Evolutionary conservation across 805 yeast genomes (phyloP), one percentile per base, ranked within the genome.

Genomic region (Metschnikowia hibisci): DNA sequence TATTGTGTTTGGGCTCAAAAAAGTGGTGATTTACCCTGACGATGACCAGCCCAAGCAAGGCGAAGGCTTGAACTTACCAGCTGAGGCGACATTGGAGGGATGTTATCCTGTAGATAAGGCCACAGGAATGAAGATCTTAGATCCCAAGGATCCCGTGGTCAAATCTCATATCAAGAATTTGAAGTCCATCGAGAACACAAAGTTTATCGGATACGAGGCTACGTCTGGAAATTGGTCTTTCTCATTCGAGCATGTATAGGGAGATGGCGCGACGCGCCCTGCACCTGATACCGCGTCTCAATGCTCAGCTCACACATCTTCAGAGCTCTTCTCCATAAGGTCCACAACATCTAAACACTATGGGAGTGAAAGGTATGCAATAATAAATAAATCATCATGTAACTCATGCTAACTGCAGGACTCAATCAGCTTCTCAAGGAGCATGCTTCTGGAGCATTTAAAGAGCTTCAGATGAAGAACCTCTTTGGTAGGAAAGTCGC

Each of bases 401-500:
- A 10, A 14, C 6, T 3, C 13, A 11, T 14, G 39, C 44, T 44
- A 40, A 44, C 33, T 5, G 8, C 37, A 78, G 96, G 99, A 10
- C 76, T 93, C 34, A 89, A 84, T 57, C 88, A 88, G 45, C 75
- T 95, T 34, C 80, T 93, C 26, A 77, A 88, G 33, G 99, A 93
- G 59, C 83, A 91, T 61, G 95, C 96, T 1, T 96, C 97, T 0
- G 63, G 67, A 12, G 89, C 98, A 1, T 79, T 87, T 50, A 78
- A 79, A 50, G 79, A 81, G 43, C 77, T 79, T 44, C 96, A 88
- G 52, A 83, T 91, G 70, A 91, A 91, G 65, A 74, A 85, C 12
- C 77, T 89, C 36, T 84, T 87, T 57, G 99, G 99, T 1, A 73
- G 98, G 34, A 93, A 93, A 69, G 96, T 93, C n/a, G 99, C 99